Base-by-base conservation (phyloP, 202 grass and related monocot species). In the Panicum hallii region DNA sequence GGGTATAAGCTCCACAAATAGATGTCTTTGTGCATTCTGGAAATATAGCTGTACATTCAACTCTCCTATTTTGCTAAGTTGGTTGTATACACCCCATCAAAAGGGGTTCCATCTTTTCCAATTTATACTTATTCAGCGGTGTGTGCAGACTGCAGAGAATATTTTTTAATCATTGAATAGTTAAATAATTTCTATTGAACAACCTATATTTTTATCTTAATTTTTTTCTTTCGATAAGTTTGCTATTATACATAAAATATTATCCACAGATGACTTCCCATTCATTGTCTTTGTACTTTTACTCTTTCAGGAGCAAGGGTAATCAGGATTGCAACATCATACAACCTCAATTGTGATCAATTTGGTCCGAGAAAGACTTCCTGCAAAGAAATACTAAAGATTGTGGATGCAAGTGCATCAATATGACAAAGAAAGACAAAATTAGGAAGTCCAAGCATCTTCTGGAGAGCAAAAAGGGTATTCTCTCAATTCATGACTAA, bases 341-440 rank as follows among this genome's bases (percentile, higher is more conserved):
- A 49, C 38, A 53, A 49, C 11, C 62, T 67, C 63, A 62, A 20
- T 47, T 11, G 34, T 78, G 72, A 55, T 23, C 64, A 77, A 70
- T 78, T 78, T 78, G 65, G 12, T 55, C 11, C 78, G 48, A 75
- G 4, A 52, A 48, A 44, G 64, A 46, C 63, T 74, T 58, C 17
- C 19, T 68, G 55, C 20, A 40, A 45, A 70, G 60, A 67, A 58
- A 23, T n/a, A 75, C 3, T 41, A 48, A 72, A 58, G 34, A 32
- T 20, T 74, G 77, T 40, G 70, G 34, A 77, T 26, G 60, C 60
- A 83, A 67, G 61, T 73, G 53, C 47, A 3, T 63, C 84, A 83
- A 69, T 60, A 98, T 95, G 93, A 95, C 85, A 49, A 91, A 81
- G 89, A 90, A 90, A 66, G 85, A 93, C 56, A 88, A 89, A 89